Percentiles rank a stretch among this genome's conserved stretches.
Evolutionary conservation across 1,139 yeast genomes (phyloP).

Genomic region (Hansenula sp.): DNA sequence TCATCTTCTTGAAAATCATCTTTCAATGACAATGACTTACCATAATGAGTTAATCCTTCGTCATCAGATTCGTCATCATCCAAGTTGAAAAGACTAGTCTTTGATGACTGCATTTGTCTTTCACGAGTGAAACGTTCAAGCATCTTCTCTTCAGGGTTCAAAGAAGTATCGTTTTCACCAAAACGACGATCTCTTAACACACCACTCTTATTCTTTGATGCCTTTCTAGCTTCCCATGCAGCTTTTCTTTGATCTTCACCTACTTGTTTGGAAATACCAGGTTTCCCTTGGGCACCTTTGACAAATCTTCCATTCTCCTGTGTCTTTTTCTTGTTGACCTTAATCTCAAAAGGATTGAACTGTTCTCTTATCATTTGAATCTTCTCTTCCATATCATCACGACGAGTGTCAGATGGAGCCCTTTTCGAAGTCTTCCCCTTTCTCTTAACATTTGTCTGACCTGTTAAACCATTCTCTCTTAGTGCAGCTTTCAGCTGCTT

Average conservation of each 20-base stretch:
- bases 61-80: constrained; percentile 60
- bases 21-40: constrained; percentile 56
- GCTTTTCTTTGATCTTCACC: constrained; percentile 71
- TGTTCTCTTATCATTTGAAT: constrained; percentile 66
- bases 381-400: constrained; percentile 57
- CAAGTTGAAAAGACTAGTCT: constrained; percentile 58
- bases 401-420: constrained; percentile 62
- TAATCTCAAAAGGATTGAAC: constrained; percentile 86
- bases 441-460: constrained; percentile 66
- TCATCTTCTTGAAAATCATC: constrained; percentile 46
- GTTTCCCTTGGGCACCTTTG: constrained; percentile 63
- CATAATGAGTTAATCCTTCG: constrained; percentile 71
- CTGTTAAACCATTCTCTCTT: constrained; percentile 74
- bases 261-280: constrained; percentile 68
- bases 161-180: constrained; percentile 73
- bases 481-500: constrained; percentile 76
- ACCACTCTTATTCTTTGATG: constrained; percentile 66
- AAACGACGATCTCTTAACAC: constrained; percentile 83
- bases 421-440: constrained; percentile 38
- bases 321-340: constrained; percentile 66
- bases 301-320: constrained; percentile 51
- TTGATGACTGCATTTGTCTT: constrained; percentile 56
- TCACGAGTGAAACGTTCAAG: constrained; percentile 90
- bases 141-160: constrained; percentile 90
- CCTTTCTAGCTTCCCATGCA: constrained; percentile 63